Evolutionary conservation across 2,329 filamentous ascomycete genomes (phyloP), one percentile per base, ranked within the genome.

Genomic region (Claviceps pusilla): DNA sequence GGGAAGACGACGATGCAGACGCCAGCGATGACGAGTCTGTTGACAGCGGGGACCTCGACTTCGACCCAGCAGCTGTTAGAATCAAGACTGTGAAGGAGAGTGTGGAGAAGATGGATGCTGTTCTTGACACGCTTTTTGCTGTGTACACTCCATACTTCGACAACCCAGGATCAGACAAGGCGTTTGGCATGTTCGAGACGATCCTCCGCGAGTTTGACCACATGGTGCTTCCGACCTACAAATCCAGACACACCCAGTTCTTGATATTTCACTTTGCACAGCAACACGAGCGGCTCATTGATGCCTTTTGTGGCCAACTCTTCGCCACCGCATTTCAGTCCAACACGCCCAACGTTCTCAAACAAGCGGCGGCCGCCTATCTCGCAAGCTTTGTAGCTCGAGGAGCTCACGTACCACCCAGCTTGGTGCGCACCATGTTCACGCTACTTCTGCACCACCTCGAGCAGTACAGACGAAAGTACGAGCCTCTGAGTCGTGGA

Each of bases 191-290:
- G 51, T 87, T 95, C 61, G 84, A 87, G 53, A 82, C 87, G 54
- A 76, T 98, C 43, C 76, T 97, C 33, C 80, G 83, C 50, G 89
- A 95, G 65, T 98, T 98, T 64, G 80, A 84, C 57, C 86, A 81
- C 65, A 88, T 89, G 63, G 89, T 98, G 56, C 77, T 98, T 35
- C 89, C 90, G 3, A 94, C 89, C 14, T 89, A 93, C 66, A 87
- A 89, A 60, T 95, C 89, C 29, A 84, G 93, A 39, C 91, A 97
- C 67, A 89, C 89, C 0, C 93, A 98, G 64, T 98, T 97, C 62
- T 79, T 98, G 50, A 78, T 97, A 51, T 98, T 98, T 70, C 91
- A 96, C 69, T 96, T 95, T 66, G 87, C 87, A 16, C 91, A 98
- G 68, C 80, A 79, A 55, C 87, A 88, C 9, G 83, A 86, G 35